Evolutionary conservation across 2,329 filamentous ascomycete genomes (phyloP), one percentile per base, ranked within the genome.

Genomic region (Calonectria pseudoturangicola): DNA sequence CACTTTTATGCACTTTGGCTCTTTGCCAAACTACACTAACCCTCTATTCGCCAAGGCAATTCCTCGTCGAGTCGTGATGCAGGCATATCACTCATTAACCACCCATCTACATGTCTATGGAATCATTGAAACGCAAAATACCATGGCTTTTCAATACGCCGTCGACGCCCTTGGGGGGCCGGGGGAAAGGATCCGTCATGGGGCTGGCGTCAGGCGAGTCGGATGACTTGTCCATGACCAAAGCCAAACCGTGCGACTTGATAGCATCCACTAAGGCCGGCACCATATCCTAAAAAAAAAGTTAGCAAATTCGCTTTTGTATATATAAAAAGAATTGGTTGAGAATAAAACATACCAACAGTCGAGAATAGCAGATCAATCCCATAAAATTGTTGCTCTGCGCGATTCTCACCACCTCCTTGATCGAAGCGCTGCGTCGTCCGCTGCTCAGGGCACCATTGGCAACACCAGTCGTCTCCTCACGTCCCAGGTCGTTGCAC

Each of bases 311-410:
- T 18, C 8, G 21, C 7, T 6, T 45, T 45, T 45, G 43, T 45
- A 2, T 33, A 45, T 8, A 25, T 12, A 27, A 13, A 8, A 15
- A 36, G 41, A 21, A 21, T 21, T 21, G 21, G 21, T 21, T 4
- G 0, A 18, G 0, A 18, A 15, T 47, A 4, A 64, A 39, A 89
- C 93, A 81, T 89, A 97, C 95, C 87, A 99, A 85, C 75, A 99
- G 88, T 77, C 93, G 91, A 39, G 95, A 96, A 78, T 93, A 95
- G 85, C 96, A 98, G 73, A 98, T 94, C 80, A 99, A 84, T 3
- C 97, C 97, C 97, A 99, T 99, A 77, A 99, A 95, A 83, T 99
- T 99, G 83, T 99, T 99, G 82, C 93, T 94, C 84, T 97, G 94
- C 27, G 96, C 96, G 81, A 98, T 95, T 75, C 96, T 91, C 16